Evolutionary conservation across 208 protist species (phyloP), one percentile per base, ranked within the genome.

Genomic region (Trichomonas gallinae): DNA sequence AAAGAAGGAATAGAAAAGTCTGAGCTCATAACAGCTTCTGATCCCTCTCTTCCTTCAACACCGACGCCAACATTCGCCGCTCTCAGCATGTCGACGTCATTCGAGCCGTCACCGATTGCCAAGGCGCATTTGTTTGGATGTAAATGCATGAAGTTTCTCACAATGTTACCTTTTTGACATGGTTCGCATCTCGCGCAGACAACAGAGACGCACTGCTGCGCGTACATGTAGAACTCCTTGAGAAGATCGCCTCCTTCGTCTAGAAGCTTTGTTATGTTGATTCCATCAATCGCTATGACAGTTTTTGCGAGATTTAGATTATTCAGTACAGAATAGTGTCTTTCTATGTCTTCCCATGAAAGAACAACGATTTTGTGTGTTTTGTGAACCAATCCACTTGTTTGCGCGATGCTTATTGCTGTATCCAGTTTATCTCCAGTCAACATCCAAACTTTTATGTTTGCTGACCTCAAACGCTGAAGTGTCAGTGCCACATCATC

Each of bases 371-470:
- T 46, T 31, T 44, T 44, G 1, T 89, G 38, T 21, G 9, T 44
- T 46, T 31, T 44, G 31, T 42, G 3, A 0, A 0, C 13, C 10
- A 89, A 36, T 13, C 40, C 83, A 46, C 34, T 46, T 89, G 83
- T 46, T 46, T 46, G 34, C 15, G 97, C 98, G 97, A 98, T 98
- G 91, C 98, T 98, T 63, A 98, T 98, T 23, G 97, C 99, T 26
- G 99, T 99, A 97, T 99, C 98, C 63, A 98, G 96, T 97, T 99
- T 99, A 97, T 99, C 99, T 42, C 99, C 99, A 34, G 99, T 99
- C 44, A 99, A 96, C 97, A 99, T 98, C 99, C 99, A 99, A 34
- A 99, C 97, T 38, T 99, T 98, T 63, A 99, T 98, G 15, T 97
- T 97, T 2, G 98, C 98, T 38, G 58, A 4, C 13, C 63, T 89